A percentile compares a stretch with the other conserved stretches of the same genome.
Evolutionary conservation across 306 rosid genomes (phyloP).

Genomic region (Spatholobus suberectus): DNA sequence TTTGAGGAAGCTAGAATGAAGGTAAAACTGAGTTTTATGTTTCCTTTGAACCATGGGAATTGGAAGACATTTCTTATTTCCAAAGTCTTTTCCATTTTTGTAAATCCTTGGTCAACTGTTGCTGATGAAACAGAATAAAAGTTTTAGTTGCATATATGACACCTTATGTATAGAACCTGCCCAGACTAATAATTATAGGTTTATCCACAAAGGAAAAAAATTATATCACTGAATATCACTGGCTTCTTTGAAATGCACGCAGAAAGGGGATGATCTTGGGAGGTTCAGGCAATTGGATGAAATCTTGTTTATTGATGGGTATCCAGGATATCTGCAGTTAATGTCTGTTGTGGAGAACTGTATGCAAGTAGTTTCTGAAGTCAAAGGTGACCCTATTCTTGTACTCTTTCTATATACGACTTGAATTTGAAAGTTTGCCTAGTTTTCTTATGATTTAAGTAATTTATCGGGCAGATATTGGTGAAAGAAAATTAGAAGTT

Average conservation of each 20-base stretch:
- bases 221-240: conserved; percentile 1
- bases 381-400: conserved; percentile 64
- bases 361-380: conserved; percentile 87
- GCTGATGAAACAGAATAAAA: conserved; percentile 16
- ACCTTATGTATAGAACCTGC: neutral
- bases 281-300: conserved; percentile 93
- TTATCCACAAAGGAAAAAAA: neutral
- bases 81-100: conserved; percentile 10
- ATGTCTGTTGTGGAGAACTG: conserved; percentile 66
- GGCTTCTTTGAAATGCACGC: conserved; percentile 47
- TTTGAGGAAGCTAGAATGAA: conserved; percentile 95
- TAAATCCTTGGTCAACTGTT: conserved; percentile 11
- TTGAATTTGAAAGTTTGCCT: neutral
- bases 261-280: conserved; percentile 87
- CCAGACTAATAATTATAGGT: conserved; percentile 19
- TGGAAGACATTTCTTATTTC: conserved; percentile 32
- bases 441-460: neutral
- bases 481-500: conserved; percentile 27
- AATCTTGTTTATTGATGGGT: conserved; percentile 73
- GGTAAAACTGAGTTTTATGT: conserved; percentile 54
- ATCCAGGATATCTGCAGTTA: conserved; percentile 84
- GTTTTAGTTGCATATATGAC: conserved; percentile 28
- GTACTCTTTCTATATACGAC: conserved; percentile 14
- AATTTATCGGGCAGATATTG: conserved; percentile 16
- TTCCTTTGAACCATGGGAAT: conserved; percentile 22